Conservation (phyloP, 257 asterid species). For the Vinca minor region DNA sequence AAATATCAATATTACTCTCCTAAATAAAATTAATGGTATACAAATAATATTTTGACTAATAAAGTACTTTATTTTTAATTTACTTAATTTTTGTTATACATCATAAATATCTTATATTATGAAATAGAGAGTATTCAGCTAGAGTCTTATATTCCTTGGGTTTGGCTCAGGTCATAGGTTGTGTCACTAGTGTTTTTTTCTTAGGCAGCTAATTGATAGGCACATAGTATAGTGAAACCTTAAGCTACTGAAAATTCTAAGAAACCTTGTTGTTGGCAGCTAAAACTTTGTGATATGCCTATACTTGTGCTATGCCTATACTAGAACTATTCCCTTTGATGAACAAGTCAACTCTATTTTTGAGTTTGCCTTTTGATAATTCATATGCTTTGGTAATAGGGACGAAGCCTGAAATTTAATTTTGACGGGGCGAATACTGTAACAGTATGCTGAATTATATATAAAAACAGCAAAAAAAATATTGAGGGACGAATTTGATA, state of each 20-base stretch:
- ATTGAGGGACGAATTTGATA: too few species aligned
- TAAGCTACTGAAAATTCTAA: constrained; percentile 5
- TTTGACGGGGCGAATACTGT: too few species aligned
- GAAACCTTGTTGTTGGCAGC: constrained; percentile 16
- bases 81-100: too few species aligned
- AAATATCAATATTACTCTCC: too few species aligned
- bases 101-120: too few species aligned
- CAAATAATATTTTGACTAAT: too few species aligned
- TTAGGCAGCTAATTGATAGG: not conserved
- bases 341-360: not conserved
- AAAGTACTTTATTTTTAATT: too few species aligned
- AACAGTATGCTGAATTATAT: too few species aligned
- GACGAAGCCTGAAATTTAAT: too few species aligned
- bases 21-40: too few species aligned
- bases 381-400: not conserved
- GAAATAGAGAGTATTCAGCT: too few species aligned
- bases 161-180: not conserved
- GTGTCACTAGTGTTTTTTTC: not conserved
- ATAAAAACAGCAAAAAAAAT: too few species aligned
- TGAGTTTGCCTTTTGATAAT: constrained; percentile 1
- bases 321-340: not conserved
- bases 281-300: constrained; percentile 9
- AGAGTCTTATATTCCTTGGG: not conserved
- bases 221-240: constrained; percentile 1
- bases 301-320: not conserved